A percentile compares a stretch with the other conserved stretches of the same genome.
phyloP scores from a whole-genome alignment of 2,329 filamentous ascomycete genomes.

The Aurifilum marmelostoma region DNA sequence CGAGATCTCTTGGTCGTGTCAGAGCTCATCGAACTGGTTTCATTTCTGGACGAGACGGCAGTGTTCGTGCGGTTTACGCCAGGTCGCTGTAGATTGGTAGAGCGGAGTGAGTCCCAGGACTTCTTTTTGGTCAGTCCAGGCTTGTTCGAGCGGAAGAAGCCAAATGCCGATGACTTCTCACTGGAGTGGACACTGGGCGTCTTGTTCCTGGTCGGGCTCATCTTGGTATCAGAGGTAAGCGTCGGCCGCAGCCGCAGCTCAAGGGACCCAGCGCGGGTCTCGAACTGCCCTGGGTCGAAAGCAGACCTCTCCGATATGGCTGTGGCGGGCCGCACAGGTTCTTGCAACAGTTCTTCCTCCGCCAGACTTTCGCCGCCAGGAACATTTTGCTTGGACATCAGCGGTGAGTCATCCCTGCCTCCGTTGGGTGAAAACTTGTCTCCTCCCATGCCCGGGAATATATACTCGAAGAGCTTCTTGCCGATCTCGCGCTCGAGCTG shows the following conservation, averaged over 20 bases:
- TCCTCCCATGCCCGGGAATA: slow-evolving; percentile 83
- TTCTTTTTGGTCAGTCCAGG: slow-evolving; percentile 55
- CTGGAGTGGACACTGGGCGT: slow-evolving; percentile 52
- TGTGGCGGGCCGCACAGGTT: slow-evolving; percentile 36
- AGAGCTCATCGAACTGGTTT: slow-evolving; percentile 41
- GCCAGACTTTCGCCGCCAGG: slow-evolving; percentile 51
- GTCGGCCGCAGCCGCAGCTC: slow-evolving; percentile 85
- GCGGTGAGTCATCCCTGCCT: slow-evolving; percentile 63
- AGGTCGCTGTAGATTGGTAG: slow-evolving; percentile 44
- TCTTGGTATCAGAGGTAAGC: slow-evolving; percentile 59
- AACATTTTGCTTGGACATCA: slow-evolving; percentile 53
- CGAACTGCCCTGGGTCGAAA: slow-evolving; percentile 47
- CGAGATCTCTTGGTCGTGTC: slow-evolving; percentile 55
- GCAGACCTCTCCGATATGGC: slow-evolving; percentile 50
- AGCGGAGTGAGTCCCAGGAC: slow-evolving; percentile 60
- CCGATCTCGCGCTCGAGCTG: slow-evolving; percentile 92
- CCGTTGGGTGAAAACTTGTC: slow-evolving; percentile 46
- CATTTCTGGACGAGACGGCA: slow-evolving; percentile 45
- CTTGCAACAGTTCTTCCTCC: slow-evolving; percentile 42
- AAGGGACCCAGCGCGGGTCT: slow-evolving; percentile 71
- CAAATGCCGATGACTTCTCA: slow-evolving; percentile 52
- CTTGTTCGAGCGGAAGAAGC: slow-evolving; percentile 53
- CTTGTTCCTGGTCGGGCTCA: slow-evolving; percentile 47
- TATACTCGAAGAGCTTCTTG: slow-evolving; percentile 93
- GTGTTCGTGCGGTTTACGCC: slow-evolving; percentile 53